These are phyloP conservation scores for Aspergillus wentii DNA, from an alignment of 495 filamentous ascomycete species.

Conservation along the genomic window DNA sequence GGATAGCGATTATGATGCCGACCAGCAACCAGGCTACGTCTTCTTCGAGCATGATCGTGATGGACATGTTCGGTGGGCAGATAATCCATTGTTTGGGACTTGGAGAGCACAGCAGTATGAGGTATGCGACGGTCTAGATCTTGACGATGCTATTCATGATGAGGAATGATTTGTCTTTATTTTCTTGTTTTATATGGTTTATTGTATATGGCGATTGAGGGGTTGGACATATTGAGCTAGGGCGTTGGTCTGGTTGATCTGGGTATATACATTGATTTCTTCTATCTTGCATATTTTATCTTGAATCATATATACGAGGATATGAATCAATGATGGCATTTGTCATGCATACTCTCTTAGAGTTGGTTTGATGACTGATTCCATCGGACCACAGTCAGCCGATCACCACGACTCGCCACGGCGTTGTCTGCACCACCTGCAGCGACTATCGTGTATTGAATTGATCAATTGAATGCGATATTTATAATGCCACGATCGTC, in stretches of 20 bases:
- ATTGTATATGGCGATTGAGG: constrained; percentile 5
- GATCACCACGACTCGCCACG: too few relatives aligned
- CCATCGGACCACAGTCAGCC: too few relatives aligned
- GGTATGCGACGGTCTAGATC: constrained; percentile 33
- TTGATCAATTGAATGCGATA: too few relatives aligned
- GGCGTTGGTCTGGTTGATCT: constrained; percentile 2
- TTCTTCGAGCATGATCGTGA: constrained; percentile 39
- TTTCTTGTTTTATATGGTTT: constrained; percentile 11
- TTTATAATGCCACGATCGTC: background rate
- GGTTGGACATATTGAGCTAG: too few relatives aligned
- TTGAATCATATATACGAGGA: too few relatives aligned
- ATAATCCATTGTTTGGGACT: constrained; percentile 33
- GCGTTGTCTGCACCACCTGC: too few relatives aligned
- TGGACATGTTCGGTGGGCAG: constrained; percentile 27
- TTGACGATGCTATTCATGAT: constrained; percentile 22
- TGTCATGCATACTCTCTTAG: too few relatives aligned
- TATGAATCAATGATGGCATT: constrained; percentile 10
- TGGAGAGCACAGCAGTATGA: constrained; percentile 35
- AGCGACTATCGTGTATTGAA: too few relatives aligned
- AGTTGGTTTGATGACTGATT: too few relatives aligned
- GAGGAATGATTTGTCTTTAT: constrained; percentile 18
- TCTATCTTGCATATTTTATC: too few relatives aligned
- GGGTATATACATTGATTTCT: constrained; percentile 3
- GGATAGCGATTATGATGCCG: constrained; percentile 7
- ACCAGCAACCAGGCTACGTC: constrained; percentile 34